Percentiles rank a stretch among this genome's conserved stretches.
Evolutionary conservation across 257 asterid genomes (phyloP).

Genomic region (Scutellaria galericulata): DNA sequence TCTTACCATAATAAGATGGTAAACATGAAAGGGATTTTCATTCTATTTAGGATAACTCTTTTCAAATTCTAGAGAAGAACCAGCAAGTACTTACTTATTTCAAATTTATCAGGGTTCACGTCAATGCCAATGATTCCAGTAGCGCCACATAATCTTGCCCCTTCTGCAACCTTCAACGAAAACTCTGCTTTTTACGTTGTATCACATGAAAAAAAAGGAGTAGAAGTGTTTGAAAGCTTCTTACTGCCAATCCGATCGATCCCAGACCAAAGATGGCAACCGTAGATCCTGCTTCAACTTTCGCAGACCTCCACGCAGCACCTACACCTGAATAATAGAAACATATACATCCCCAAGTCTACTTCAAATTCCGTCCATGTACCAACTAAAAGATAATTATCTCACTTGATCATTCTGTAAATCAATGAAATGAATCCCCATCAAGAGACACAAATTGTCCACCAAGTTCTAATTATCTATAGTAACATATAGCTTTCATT

Average conservation of each 20-base stretch:
- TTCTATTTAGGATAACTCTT: background rate
- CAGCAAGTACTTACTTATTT: slow-evolving; percentile 47
- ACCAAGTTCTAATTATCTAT: background rate
- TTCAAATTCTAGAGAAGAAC: slow-evolving; percentile 9
- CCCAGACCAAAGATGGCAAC: slow-evolving; percentile 85
- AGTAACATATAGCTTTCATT: too few relatives aligned
- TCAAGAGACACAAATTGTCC: background rate
- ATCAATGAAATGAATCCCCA: background rate
- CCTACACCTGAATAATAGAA: slow-evolving; percentile 70
- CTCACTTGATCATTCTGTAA: slow-evolving; percentile 1
- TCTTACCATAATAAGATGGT: too few relatives aligned
- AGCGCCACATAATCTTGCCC: slow-evolving; percentile 81
- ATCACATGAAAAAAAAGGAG: background rate
- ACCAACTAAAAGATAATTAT: background rate
- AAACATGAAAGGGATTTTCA: background rate
- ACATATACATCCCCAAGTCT: background rate
- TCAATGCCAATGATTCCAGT: slow-evolving; percentile 72
- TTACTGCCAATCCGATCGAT: slow-evolving; percentile 79
- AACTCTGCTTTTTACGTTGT: background rate
- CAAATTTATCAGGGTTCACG: slow-evolving; percentile 65
- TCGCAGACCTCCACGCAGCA: slow-evolving; percentile 78
- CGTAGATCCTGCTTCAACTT: slow-evolving; percentile 79
- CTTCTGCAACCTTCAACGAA: slow-evolving; percentile 78
- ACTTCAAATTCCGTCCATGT: background rate
- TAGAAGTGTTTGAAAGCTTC: background rate